Percentiles rank a stretch among this genome's conserved stretches.
These are phyloP conservation scores for Phytophthora aleatoria DNA, from an alignment of 352 stramenopile genomes.

Conservation along the genomic window DNA sequence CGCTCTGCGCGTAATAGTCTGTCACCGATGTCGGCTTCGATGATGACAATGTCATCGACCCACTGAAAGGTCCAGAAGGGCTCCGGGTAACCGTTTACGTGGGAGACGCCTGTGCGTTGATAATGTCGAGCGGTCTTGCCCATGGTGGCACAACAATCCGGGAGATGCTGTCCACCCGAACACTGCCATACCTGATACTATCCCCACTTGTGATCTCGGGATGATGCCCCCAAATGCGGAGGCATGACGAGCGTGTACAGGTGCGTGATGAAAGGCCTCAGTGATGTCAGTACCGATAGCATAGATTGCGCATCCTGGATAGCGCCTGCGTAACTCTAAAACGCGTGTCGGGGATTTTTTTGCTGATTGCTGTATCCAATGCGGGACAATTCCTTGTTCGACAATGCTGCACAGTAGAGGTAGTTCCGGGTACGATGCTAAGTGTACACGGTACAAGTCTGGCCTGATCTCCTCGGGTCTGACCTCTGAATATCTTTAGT, in stretches of 20 bases:
- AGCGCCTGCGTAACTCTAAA: background rate
- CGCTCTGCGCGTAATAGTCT: background rate
- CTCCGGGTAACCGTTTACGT: background rate
- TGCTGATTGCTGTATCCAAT: background rate
- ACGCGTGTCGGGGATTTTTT: background rate
- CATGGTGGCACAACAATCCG: background rate
- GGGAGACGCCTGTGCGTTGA: background rate
- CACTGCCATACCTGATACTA: background rate
- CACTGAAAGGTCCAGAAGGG: conserved; percentile 2
- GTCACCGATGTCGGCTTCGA: conserved; percentile 2
- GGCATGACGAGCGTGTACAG: background rate
- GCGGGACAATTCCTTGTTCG: background rate
- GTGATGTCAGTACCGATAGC: background rate
- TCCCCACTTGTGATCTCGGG: background rate
- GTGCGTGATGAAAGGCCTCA: background rate
- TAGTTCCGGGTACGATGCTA: background rate
- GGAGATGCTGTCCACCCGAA: background rate
- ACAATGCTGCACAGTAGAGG: background rate
- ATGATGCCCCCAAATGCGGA: background rate
- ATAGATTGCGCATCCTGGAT: background rate
- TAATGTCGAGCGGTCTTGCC: background rate
- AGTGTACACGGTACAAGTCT: background rate
- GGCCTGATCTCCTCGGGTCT: background rate
- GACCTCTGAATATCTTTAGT: background rate
- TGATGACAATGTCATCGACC: background rate